phyloP scores from a whole-genome alignment of 768 basidiomycete genomes.

The Heimioporus sp. region DNA sequence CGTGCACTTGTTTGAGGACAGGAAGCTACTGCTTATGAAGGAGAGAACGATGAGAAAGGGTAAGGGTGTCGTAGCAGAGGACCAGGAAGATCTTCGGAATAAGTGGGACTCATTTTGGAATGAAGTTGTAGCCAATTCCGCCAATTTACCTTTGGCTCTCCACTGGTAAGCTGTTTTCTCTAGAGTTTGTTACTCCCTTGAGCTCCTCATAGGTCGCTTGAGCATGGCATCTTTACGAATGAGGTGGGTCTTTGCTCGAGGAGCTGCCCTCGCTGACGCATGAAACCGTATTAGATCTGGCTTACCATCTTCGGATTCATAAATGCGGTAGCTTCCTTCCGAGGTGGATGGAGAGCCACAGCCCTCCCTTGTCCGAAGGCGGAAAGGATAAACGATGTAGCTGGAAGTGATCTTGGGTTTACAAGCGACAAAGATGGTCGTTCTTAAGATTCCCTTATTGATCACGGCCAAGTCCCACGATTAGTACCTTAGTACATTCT shows the following conservation, averaged over 20 bases:
- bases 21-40: conserved; percentile 52
- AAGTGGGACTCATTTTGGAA: conserved; percentile 70
- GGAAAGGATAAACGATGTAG: not conserved
- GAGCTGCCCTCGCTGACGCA: conserved; percentile 2
- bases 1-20: conserved; percentile 67
- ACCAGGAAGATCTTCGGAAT: conserved; percentile 54
- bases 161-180: conserved; percentile 61
- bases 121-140: conserved; percentile 68
- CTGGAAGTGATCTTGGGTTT: conserved; percentile 1
- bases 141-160: conserved; percentile 77
- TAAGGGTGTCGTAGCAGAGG: conserved; percentile 49
- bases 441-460: not conserved
- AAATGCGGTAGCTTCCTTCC: conserved; percentile 60
- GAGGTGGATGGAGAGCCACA: conserved; percentile 72
- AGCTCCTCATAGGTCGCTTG: conserved; percentile 52
- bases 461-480: no score
- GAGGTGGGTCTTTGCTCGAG: conserved; percentile 43
- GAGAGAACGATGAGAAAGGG: conserved; percentile 57
- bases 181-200: not conserved
- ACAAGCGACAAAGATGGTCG: conserved; percentile 11
- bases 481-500: no score
- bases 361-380: conserved; percentile 27
- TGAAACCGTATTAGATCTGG: conserved; percentile 32
- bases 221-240: conserved; percentile 63
- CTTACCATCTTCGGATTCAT: conserved; percentile 41